Base-by-base conservation (phyloP, 2,329 filamentous ascomycete species). In the Penicillium sp. region DNA sequence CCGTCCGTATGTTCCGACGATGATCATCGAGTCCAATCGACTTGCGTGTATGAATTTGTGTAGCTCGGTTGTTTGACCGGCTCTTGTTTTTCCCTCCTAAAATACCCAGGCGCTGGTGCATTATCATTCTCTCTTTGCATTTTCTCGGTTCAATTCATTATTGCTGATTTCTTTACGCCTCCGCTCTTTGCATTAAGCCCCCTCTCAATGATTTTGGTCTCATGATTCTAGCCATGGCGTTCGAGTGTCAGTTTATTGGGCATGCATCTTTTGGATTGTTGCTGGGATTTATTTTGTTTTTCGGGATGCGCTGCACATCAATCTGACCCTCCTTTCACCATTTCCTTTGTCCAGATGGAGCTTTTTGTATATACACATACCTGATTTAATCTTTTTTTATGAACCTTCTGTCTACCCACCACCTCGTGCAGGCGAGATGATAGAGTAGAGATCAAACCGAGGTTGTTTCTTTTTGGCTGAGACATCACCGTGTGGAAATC, bases 1-100 rank as follows among this genome's bases (percentile, higher is more conserved):
- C 74, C 23, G 62, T 72, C 42, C 62, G 67, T 28, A 67, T 71
- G 64, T 67, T 64, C 61, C 70, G 66, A 49, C 59, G 63, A 26
- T 67, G 55, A 55, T 53, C 23, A 29, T 36, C 13, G 28, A 31
- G 19, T 43, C 18, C 13, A 26, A 18, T 18, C 49, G 42, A 21
- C 10, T 34, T 52, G 46, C n/a, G 43, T 44, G 43, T 56, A 55
- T 50, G 52, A 55, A 51, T 55, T 60, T 57, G 43, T 54, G 45
- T 55, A 49, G 52, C 53, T 40, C 50, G 48, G 52, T 47, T 56
- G 16, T 57, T 60, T 47, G 54, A 51, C 53, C 53, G 55, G 52
- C 59, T 54, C 50, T 56, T 57, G 43, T 63, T 44, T 40, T 60
- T 62, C 56, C 47, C 50, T 14, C 44, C 50, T 14, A 58, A 59